Evolutionary conservation across 768 basidiomycete genomes (phyloP), one percentile per base, ranked within the genome.

Genomic region (Clavulina sp.): DNA sequence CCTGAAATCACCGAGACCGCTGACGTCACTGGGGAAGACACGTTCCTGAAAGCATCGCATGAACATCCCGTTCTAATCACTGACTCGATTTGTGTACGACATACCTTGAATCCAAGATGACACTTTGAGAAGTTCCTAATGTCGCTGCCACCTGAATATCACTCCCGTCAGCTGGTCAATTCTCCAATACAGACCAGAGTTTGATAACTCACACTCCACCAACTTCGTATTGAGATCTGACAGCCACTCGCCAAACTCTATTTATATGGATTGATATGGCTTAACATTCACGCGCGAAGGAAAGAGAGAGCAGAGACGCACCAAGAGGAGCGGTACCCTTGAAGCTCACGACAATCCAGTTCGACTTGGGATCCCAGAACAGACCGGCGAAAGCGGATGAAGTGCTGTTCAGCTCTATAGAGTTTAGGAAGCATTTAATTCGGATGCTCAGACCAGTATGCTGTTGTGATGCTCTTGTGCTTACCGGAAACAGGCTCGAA

Each of bases 341-440:
- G 46, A 58, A 58, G 6, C 58, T 53, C 5, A 58, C 24, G 33
- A 58, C 48, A 40, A 58, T 58, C 57, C 57, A 58, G 47, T 58
- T 58, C 44, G 50, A 47, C 18, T 23, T 43, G 13, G 24, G 49
- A 41, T 58, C 57, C 57, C 57, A 58, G 38, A 59, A 58, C 3
- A 57, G 29, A 52, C 58, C 59, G 26, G 50, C n/a, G 49, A 34
- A 58, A 2, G 57, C 57, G 5, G 57, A 57, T 21, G 54, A 50
- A 9, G 46, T 28, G 16, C 32, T 47, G 43, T 58, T 58, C 23
- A 58, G 54, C 36, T 58, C 57, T 21, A 50, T 52, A 9, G 43
- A 24, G 1, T 16, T n/a, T n/a, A n/a, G n/a, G n/a, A n/a, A n/a
- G n/a, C n/a, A n/a, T n/a, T n/a, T n/a, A n/a, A n/a, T n/a, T n/a